Conservation (phyloP, 768 basidiomycete genomes). For the Agaricus blazei region DNA sequence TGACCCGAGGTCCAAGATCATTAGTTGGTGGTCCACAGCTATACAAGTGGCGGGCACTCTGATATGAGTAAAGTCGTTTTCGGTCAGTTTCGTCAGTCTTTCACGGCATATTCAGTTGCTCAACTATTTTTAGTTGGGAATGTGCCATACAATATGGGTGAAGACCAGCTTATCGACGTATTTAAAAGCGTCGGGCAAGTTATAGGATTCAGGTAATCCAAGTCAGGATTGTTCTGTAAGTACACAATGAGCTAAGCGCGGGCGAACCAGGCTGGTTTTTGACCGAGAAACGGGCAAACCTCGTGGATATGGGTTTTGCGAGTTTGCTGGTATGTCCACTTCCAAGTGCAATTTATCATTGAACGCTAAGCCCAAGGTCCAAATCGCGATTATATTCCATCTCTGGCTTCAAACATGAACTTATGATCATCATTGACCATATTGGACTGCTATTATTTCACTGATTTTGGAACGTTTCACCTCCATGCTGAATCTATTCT, state of each 20-base stretch:
- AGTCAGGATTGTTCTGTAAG: background rate
- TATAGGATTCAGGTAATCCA: constrained; percentile 72
- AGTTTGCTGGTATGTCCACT: constrained; percentile 73
- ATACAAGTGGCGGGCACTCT: background rate
- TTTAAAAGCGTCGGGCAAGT: constrained; percentile 89
- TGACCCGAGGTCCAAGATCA: no score
- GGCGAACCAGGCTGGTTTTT: constrained; percentile 63
- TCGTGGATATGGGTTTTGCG: constrained; percentile 90
- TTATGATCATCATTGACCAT: background rate
- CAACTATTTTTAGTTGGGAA: constrained; percentile 59
- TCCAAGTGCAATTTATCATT: constrained; percentile 22
- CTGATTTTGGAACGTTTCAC: constrained; percentile 2
- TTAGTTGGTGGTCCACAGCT: background rate
- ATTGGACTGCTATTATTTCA: constrained; percentile 5
- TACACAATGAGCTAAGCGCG: background rate
- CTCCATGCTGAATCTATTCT: background rate
- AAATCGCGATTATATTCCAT: background rate
- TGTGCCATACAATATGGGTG: constrained; percentile 87
- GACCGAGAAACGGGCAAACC: constrained; percentile 94
- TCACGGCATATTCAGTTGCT: background rate
- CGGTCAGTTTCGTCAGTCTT: constrained; percentile 35
- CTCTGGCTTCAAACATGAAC: background rate
- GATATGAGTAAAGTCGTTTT: constrained; percentile 61
- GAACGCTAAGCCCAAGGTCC: constrained; percentile 17
- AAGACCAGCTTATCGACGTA: constrained; percentile 83